Evolutionary conservation across 768 basidiomycete genomes (phyloP), one percentile per base, ranked within the genome.

Genomic region (Termitomyces bulborhizus): DNA sequence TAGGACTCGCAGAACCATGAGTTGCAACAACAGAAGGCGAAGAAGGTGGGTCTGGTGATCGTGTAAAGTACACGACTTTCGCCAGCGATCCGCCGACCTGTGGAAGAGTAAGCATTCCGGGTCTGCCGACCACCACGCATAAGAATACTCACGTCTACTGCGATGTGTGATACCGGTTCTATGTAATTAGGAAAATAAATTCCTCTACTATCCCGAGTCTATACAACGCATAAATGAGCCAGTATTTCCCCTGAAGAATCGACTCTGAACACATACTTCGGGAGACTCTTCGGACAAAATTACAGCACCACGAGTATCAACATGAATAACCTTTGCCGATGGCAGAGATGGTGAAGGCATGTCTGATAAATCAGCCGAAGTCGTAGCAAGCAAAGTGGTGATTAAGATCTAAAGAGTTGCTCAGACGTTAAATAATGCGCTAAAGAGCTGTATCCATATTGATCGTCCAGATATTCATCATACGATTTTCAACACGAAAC

Each of bases 161-260:
- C 97, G 53, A 98, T 94, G 68, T 98, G 94, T 18, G 94, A 97
- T 15, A 99, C 88, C 24, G 93, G 92, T 71, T 99, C 97, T 58
- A 96, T 96, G 74, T 98, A 86, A 67, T 97, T 95, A 52, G 97
- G 97, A 32, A 99, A 80, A 73, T 98, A 98, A 64, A 99, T 98
- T 9, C 94, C 96, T 66, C 95, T 79, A 65, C 92, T 94, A 71
- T 98, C 95, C 60, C 93, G 77, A 41, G 91, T 93, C 93, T 93
- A 62, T 15, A 47, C 46, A 40, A 52, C 57, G 47, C 43, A 54
- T 60, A 6, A 13, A 37, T 37, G 54, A 54, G 56, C 49, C 45
- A 51, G 56, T 52, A 52, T 46, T 57, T 44, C 44, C 50, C 51
- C 21, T 45, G 32, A 57, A 27, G 37, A 44, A 41, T 53, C 53